Percentiles rank a stretch among this genome's conserved stretches.
phyloP scores from a whole-genome alignment of 2,329 filamentous ascomycete genomes.

The Pestalotiopsis sp. region DNA sequence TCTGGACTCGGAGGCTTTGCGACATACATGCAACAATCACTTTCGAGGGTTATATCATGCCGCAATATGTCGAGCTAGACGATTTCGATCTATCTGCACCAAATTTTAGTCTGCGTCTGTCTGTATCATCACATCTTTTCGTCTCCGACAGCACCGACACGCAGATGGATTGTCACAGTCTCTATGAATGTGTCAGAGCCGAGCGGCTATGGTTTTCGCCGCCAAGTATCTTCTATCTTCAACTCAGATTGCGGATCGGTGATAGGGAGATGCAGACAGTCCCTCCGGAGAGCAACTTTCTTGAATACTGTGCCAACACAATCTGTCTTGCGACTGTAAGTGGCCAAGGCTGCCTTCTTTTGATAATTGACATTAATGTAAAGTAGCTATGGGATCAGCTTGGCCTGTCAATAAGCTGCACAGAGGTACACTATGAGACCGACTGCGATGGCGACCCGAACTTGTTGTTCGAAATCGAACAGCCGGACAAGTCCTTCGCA shows the following conservation, averaged over 20 bases:
- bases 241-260: constrained; percentile 9
- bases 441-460: constrained; percentile 25
- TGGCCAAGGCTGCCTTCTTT: background rate
- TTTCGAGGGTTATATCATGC: background rate
- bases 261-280: background rate
- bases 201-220: constrained; percentile 11
- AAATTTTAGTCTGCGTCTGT: constrained; percentile 1
- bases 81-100: constrained; percentile 9
- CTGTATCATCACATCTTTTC: constrained; percentile 11
- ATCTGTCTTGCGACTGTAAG: constrained; percentile 9
- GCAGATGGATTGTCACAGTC: background rate
- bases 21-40: background rate
- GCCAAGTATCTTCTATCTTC: constrained; percentile 11
- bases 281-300: background rate
- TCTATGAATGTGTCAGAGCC: constrained; percentile 6
- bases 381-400: constrained; percentile 30
- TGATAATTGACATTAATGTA: constrained; percentile 15
- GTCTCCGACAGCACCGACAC: background rate
- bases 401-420: constrained; percentile 24
- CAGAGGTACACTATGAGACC: constrained; percentile 24
- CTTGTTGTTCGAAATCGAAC: constrained; percentile 32
- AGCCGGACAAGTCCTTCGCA: constrained; percentile 30
- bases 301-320: constrained; percentile 11
- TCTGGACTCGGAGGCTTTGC: background rate
- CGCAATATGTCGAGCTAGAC: constrained; percentile 7